Conservation (phyloP, 164 flowering plant genomes). For the Nelumbo lutea region DNA sequence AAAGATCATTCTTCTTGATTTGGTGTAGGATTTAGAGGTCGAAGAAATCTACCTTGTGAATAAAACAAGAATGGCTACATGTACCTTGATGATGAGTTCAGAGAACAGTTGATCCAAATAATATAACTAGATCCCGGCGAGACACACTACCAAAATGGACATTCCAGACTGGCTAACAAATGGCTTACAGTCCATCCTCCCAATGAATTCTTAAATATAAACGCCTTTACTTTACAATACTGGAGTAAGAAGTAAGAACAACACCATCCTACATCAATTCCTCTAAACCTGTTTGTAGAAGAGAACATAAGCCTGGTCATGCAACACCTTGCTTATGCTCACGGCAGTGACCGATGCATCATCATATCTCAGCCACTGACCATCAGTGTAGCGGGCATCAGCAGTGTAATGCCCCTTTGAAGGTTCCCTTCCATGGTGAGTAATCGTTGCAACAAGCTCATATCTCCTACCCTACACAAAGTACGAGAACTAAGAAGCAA, state of each 20-base stretch:
- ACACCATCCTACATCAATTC: constrained; percentile 1
- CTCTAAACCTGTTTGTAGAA: constrained; percentile 59
- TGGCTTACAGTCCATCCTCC: too few relatives aligned
- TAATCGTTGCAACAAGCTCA: constrained; percentile 82
- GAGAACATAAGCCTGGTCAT: constrained; percentile 86
- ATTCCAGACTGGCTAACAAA: too few relatives aligned
- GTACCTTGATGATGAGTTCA: too few relatives aligned
- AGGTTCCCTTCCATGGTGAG: constrained; percentile 90
- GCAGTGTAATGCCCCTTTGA: constrained; percentile 93
- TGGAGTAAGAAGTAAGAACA: neutral
- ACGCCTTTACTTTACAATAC: too few relatives aligned
- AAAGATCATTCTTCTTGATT: too few relatives aligned
- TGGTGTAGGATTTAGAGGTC: too few relatives aligned
- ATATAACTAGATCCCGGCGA: too few relatives aligned
- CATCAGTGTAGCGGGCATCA: constrained; percentile 54
- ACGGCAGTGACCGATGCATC: constrained; percentile 73
- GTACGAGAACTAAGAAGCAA: neutral
- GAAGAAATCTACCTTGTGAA: too few relatives aligned
- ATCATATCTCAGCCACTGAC: constrained; percentile 79
- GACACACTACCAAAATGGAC: too few relatives aligned
- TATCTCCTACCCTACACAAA: constrained; percentile 66
- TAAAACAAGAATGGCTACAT: too few relatives aligned
- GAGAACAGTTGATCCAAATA: too few relatives aligned
- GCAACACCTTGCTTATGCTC: constrained; percentile 56
- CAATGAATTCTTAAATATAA: too few relatives aligned